These are phyloP conservation scores for Juglanconis oblonga DNA, from an alignment of 2,329 filamentous ascomycete genomes.

Conservation along the genomic window DNA sequence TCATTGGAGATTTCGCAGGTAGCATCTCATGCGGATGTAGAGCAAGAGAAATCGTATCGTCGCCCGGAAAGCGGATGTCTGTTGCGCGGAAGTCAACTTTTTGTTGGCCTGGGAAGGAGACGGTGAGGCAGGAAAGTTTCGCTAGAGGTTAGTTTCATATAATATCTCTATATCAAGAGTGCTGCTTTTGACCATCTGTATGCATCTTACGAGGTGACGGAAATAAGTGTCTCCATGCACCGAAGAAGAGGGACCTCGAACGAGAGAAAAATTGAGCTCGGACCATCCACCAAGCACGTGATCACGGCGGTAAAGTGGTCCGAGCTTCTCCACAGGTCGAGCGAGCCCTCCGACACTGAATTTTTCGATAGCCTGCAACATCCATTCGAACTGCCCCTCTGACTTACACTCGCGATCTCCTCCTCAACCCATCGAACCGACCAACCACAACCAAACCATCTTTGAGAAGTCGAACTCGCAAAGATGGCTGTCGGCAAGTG, in stretches of 20 bases:
- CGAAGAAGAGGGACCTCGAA: not conserved
- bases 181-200: accelerated
- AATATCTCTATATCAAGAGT: not conserved
- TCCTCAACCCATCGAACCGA: conserved; percentile 15
- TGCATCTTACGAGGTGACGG: not conserved
- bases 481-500: conserved; percentile 62
- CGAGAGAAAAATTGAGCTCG: not conserved
- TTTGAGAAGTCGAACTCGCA: conserved; percentile 46
- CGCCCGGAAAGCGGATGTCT: too few relatives aligned
- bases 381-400: conserved; percentile 5
- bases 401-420: conserved; percentile 27
- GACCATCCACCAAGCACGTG: not conserved
- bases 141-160: too few relatives aligned
- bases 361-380: conserved; percentile 7
- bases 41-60: too few relatives aligned
- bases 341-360: too few relatives aligned
- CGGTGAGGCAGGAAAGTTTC: too few relatives aligned
- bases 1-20: too few relatives aligned
- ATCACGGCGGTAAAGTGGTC: not conserved
- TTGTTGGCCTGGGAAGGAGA: too few relatives aligned
- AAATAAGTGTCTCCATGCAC: conserved; percentile 12
- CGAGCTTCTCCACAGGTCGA: not conserved
- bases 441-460: conserved; percentile 40
- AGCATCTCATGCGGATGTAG: too few relatives aligned
- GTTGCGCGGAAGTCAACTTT: too few relatives aligned